Base-by-base conservation (phyloP, 495 filamentous ascomycete genomes). In the Elasticomyces elasticus region DNA sequence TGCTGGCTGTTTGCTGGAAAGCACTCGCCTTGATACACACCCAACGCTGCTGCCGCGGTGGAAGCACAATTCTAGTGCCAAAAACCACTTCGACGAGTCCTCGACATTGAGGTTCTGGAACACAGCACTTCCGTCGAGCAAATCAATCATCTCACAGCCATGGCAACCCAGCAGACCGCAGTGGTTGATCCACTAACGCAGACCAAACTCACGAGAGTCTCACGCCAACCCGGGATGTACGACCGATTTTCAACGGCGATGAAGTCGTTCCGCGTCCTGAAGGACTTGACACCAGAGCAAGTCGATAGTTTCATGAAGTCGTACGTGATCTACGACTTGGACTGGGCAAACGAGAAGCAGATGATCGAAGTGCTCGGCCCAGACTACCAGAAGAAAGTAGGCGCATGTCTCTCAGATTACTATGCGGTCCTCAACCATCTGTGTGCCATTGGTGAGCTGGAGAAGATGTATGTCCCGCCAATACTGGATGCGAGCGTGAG, bases 381-480 rank as follows among this genome's bases (percentile, higher is more conserved):
- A 11, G 66, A 77, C 54, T 83, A 83, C 62, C 78, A 78, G 54
- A 62, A 75, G 50, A 74, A 72, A 37, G 79, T 83, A 15, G 79
- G 78, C 54, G 76, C 77, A 47, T 81, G 79, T 55, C 71, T 83
- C 24, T 69, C 74, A 35, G 69, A 78, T 22, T 83, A 83, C 66
- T 83, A 83, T 60, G 75, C 77, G 38, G 77, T 81, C 28, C 70
- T 83, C 27, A 83, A 83, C 61, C 79, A 83, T 50, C 73, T 83
- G 3, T 83, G 79, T 65, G 79, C 79, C 24, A 71, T 83, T n/a
- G 79, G 79, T 23, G 78, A 80, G 52, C 79, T 83, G 24, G 79
- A 83, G 60, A 83, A 83, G 67, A 83, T 83, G 79, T 83, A 83
- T 62, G 81, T 83, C 49, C 79, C 79, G 24, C 79, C 79, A 3